Base-by-base conservation (phyloP, 1,139 yeast species). In the Taiozyma sp. region DNA sequence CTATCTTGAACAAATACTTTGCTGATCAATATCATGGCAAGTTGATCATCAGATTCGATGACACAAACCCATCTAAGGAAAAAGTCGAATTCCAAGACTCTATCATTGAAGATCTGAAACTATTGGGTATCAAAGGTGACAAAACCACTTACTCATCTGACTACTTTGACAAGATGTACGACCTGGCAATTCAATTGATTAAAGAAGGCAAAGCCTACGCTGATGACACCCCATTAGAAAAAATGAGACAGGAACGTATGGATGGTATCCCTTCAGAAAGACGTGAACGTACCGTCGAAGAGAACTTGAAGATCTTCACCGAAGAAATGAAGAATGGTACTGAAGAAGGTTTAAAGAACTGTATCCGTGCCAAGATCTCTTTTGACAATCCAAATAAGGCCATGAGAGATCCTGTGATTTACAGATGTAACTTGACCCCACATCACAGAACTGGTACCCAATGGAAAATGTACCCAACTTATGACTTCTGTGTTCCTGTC, bases 221-320 rank as follows among this genome's bases (percentile, higher is more conserved):
- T 77, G 98, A 93, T 68, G 97, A 93, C 66, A 93, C 98, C 47
- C 89, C 91, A 52, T 81, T 84, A 65, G 98, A 92, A 66, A 78
- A 80, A 69, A 93, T 93, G 98, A 87, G 99, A 76, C 96, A 91
- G 67, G 95, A 93, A 78, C 88, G 99, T 79, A 89, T 89, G 88
- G 96, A 90, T 57, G 99, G 98, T 69, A 86, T 89, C 62, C 85
- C 92, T 51, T 86, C 96, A 50, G 84, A 80, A 48, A 86, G 97
- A 76, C 88, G 98, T 76, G 91, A 89, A 62, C 84, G 97, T 70
- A 65, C 91, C 14, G 85, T 92, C 52, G 97, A 92, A 71, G 98
- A 93, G 74, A 91, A 88, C 74, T 77, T 93, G 72, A 74, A 76
- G 58, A 79, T 91, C 54, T 92, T 93, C 75, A 83, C 87, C 51